phyloP scores from a whole-genome alignment of 805 yeast species.

The Groenewaldozyma salmanticensis region DNA sequence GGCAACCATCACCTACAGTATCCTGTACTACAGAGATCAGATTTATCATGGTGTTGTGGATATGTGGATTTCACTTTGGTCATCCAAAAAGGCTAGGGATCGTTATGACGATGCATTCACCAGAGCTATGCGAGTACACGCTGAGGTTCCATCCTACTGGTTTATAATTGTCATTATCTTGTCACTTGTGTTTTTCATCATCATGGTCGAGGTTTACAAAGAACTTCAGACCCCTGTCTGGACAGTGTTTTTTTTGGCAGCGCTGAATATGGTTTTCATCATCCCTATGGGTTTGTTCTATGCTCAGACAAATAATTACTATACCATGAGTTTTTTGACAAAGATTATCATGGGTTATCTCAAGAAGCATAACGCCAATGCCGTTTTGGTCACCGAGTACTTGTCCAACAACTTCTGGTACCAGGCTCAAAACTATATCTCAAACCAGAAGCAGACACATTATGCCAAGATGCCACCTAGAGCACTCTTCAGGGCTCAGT shows the following conservation, averaged over 20 bases:
- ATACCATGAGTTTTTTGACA: constrained; percentile 51
- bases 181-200: constrained; percentile 35
- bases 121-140: constrained; percentile 37
- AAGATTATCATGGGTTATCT: constrained; percentile 58
- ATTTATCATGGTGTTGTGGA: constrained; percentile 1
- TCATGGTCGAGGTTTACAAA: constrained; percentile 15
- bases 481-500: constrained; percentile 14
- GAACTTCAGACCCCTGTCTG: constrained; percentile 29
- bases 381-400: constrained; percentile 19
- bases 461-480: constrained; percentile 51
- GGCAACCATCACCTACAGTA: constrained; percentile 4
- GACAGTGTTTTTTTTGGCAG: constrained; percentile 41
- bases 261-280: constrained; percentile 45
- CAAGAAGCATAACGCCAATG: constrained; percentile 40
- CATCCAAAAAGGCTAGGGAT: constrained; percentile 5
- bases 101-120: constrained; percentile 37
- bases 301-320: constrained; percentile 47
- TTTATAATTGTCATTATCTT: constrained; percentile 35
- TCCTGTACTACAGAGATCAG: constrained; percentile 1
- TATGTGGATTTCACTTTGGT: constrained; percentile 14
- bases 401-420: constrained; percentile 21
- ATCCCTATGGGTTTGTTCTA: constrained; percentile 53
- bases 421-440: constrained; percentile 33
- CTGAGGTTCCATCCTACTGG: constrained; percentile 46
- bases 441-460: constrained; percentile 51